Conservation (phyloP, 495 filamentous ascomycete species). For the Venustampulla echinocandica region DNA sequence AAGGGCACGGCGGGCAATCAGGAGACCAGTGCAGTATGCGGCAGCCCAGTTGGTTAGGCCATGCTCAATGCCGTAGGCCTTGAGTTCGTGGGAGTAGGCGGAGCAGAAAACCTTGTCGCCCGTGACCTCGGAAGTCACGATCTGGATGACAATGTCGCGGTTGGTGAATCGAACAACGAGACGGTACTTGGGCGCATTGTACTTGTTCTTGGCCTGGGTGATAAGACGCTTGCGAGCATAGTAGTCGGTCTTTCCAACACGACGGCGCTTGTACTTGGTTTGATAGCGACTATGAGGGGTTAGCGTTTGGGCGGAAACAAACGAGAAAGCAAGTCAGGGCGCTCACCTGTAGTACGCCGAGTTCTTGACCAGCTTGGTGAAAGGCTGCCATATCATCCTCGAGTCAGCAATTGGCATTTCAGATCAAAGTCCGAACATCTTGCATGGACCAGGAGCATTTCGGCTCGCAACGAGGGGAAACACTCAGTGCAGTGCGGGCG, state of each 20-base stretch:
- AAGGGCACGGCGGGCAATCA: constrained; percentile 91
- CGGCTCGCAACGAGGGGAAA: constrained; percentile 17
- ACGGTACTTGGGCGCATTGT: constrained; percentile 98
- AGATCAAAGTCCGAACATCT: constrained; percentile 87
- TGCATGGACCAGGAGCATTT: constrained; percentile 63
- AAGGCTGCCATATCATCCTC: constrained; percentile 56
- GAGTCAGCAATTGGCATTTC: constrained; percentile 99
- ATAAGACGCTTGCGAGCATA: constrained; percentile 99
- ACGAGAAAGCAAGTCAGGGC: not conserved
- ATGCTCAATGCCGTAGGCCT: constrained; percentile 92
- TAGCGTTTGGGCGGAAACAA: constrained; percentile 4
- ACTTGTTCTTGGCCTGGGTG: constrained; percentile 99
- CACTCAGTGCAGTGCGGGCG: not conserved
- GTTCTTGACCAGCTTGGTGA: constrained; percentile 94
- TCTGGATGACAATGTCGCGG: constrained; percentile 96
- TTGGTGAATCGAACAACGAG: constrained; percentile 99
- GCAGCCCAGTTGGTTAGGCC: constrained; percentile 99
- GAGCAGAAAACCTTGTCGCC: constrained; percentile 92
- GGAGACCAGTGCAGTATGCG: constrained; percentile 91
- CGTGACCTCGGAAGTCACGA: constrained; percentile 90
- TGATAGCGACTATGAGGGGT: constrained; percentile 73
- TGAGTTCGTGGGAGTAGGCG: constrained; percentile 97
- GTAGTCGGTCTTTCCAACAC: constrained; percentile 98
- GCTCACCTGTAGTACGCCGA: constrained; percentile 93
- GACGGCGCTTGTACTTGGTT: constrained; percentile 98